phyloP scores from a whole-genome alignment of 345 rosid genomes.

The Lenwebbia sp. region DNA sequence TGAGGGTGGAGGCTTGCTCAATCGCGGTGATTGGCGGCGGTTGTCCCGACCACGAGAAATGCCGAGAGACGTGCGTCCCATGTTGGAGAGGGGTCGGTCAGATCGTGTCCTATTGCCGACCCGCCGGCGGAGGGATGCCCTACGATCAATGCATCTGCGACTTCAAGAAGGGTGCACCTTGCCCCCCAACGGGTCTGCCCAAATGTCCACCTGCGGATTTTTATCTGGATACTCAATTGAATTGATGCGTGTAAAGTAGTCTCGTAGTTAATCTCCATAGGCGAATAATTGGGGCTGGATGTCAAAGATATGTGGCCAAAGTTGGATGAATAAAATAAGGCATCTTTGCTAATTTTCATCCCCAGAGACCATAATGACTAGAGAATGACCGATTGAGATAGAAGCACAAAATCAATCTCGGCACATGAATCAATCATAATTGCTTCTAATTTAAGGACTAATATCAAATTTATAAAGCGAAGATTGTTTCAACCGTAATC shows the following conservation, averaged over 20 bases:
- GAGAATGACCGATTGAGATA: neutral
- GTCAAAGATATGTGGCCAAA: neutral
- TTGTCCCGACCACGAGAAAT: slow-evolving; percentile 4
- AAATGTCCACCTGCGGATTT: slow-evolving; percentile 6
- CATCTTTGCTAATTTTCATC: neutral
- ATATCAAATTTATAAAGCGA: neutral
- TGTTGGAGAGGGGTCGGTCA: slow-evolving; percentile 13
- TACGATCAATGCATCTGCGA: slow-evolving; percentile 10
- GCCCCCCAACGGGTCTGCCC: slow-evolving; percentile 10
- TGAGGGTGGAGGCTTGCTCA: neutral
- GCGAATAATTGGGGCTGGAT: neutral
- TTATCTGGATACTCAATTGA: neutral
- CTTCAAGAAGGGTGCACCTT: slow-evolving; percentile 12
- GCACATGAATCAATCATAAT: neutral
- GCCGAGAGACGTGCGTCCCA: slow-evolving; percentile 6
- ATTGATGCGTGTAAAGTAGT: neutral
- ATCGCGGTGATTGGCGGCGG: slow-evolving; percentile 15
- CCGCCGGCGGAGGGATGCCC: slow-evolving; percentile 10
- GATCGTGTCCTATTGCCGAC: neutral
- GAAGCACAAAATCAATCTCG: neutral
- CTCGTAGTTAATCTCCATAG: neutral
- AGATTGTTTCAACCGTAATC: neutral
- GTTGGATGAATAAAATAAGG: neutral
- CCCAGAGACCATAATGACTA: neutral
- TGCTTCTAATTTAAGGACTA: neutral